Base-by-base conservation (phyloP, 768 basidiomycete genomes). In the Boletus coccyginus region DNA sequence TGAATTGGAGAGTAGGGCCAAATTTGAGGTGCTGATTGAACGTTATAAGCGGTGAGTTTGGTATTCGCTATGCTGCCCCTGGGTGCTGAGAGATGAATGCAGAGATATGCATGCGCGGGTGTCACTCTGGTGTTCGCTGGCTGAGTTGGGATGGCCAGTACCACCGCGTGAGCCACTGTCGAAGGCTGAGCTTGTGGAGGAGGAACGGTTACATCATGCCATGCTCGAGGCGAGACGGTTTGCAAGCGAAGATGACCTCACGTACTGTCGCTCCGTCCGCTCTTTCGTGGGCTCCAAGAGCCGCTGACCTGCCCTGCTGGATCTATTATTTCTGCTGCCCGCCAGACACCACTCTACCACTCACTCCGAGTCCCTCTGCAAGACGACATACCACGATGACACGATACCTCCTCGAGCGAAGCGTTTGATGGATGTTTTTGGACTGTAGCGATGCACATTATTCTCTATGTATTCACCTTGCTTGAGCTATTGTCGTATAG, bases 61-160 rank as follows among this genome's bases (percentile, higher is more conserved):
- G 7, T 29, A 38, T 48, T 35, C 17, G 13, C 21, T 40, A 10
- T n/a, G n/a, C 49, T 19, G 17, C 11, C 14, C 7, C 24, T 5
- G 32, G 55, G 32, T 53, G 39, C 51, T 68, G 50, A 41, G 32
- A 6, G 35, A 27, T 27, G 36, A 21, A 33, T 29, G 19, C 38
- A 88, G 86, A 42, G 86, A 88, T 61, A 87, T 88, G 83, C 78
- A 84, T 57, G 75, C 78, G 17, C 81, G 86, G 35, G 73, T 85
- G 54, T 78, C 85, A 9, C 62, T 87, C 9, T 88, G 87, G 86
- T 81, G 78, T 62, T 86, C 85, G 53, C 62, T 85, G 64, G 76
- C 77, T 9, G 78, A 77, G 24, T 65, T 86, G 24, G 84, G 85
- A 33, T 88, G 83, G 82, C 62, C 73, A 17, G 75, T 83, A 21